Evolutionary conservation across 176 grass and related monocot species (phyloP), one percentile per base, ranked within the genome.

Genomic region (Sorghum bicolor): DNA sequence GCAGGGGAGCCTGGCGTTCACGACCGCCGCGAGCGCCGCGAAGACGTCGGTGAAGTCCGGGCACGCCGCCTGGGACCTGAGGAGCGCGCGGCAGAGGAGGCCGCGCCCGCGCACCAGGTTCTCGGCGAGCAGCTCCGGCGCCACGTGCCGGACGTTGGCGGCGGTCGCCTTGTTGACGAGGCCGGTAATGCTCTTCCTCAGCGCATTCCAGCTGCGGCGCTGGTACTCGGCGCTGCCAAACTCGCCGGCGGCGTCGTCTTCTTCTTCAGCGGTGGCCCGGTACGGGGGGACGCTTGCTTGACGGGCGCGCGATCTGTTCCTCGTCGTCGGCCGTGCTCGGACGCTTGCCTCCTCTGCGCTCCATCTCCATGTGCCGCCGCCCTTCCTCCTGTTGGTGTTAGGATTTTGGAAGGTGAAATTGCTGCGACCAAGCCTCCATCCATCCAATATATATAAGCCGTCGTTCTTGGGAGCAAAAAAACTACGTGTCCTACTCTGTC

Each of bases 131-230:
- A 94, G 87, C 87, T 94, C 87, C 14, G 81, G 84, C 7, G 85
- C 77, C 17, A 92, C 85, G 72, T 87, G 85, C 24, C 80, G 85
- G 58, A 86, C 66, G 88, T 90, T 95, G 32, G 88, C 83, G 47
- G 88, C 72, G 62, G 72, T 92, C 7, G 86, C 87, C 75, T 90
- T 93, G 74, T 93, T 93, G 45, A 93, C 92, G 7, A 94, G 83
- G 2, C 88, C 88, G 5, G 79, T 94, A 14, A 94, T 91, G 29
- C 85, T 86, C 79, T 70, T 86, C 34, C 70, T 63, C 32, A 94
- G 67, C 33, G 92, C 83, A 30, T 88, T 86, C 88, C 83, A 94
- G 74, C 85, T 91, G 25, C 80, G 53, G 5, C 88, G 41, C 74
- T 86, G 79, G 65, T 86, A 83, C 0, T 60, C 58, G 14, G 45